These are phyloP conservation scores for Cystobasidium onofrii DNA, from an alignment of 768 basidiomycete species.

Conservation along the genomic window DNA sequence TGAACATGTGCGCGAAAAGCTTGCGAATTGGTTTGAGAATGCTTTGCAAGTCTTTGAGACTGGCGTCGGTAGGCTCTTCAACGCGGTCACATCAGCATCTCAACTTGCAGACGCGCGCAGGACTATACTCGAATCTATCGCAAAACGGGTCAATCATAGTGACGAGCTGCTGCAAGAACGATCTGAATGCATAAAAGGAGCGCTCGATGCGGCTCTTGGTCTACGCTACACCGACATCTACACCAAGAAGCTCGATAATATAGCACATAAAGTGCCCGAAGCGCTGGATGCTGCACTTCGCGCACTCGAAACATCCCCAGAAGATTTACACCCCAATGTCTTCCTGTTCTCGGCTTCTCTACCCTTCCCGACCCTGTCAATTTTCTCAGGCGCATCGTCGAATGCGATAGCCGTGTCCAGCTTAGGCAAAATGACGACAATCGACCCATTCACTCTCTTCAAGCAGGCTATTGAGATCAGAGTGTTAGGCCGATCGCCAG, in stretches of 20 bases:
- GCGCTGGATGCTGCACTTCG: constrained; percentile 5
- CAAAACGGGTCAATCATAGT: neutral
- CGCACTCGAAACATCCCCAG: neutral
- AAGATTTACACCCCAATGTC: constrained; percentile 18
- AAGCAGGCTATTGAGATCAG: constrained; percentile 26
- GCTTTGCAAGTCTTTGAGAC: neutral
- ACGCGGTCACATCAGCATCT: neutral
- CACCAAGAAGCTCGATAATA: constrained; percentile 13
- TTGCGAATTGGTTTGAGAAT: constrained; percentile 29
- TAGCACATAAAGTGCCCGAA: neutral
- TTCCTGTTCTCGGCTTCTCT: constrained; percentile 37
- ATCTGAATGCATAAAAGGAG: no score
- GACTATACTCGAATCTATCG: constrained; percentile 26
- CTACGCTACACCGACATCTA: constrained; percentile 29
- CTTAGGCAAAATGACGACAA: neutral
- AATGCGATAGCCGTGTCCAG: neutral
- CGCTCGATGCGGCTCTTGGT: neutral
- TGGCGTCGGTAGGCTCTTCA: neutral
- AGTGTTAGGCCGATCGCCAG: constrained; percentile 32
- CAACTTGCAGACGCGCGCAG: constrained; percentile 25
- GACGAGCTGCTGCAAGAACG: neutral
- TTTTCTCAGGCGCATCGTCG: neutral
- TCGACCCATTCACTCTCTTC: constrained; percentile 37
- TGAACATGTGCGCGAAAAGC: neutral
- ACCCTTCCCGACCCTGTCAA: constrained; percentile 22